phyloP scores from a whole-genome alignment of 306 rosid genomes.

The Sesbania bispinosa region DNA sequence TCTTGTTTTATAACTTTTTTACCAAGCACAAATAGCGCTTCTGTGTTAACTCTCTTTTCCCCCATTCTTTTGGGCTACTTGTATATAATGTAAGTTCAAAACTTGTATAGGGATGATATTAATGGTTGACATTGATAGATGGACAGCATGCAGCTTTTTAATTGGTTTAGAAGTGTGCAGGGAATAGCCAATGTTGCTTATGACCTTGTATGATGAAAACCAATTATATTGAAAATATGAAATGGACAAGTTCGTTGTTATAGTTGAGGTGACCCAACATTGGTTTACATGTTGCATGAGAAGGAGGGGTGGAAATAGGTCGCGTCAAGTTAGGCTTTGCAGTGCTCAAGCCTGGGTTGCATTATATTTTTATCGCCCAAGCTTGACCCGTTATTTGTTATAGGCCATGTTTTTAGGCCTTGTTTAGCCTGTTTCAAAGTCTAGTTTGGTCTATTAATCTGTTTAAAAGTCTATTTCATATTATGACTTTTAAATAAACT shows the following conservation, averaged over 20 bases:
- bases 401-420: no score
- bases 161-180: neutral
- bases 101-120: constrained; percentile 19
- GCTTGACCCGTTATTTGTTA: no score
- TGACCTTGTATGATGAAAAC: constrained; percentile 10
- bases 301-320: no score
- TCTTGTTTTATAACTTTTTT: neutral
- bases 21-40: neutral
- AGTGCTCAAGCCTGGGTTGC: no score
- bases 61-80: neutral
- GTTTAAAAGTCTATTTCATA: no score
- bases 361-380: no score
- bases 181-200: neutral
- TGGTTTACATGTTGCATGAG: neutral
- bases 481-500: no score
- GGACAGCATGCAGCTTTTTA: neutral
- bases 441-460: no score
- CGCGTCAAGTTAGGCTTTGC: no score
- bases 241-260: neutral
- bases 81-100: constrained; percentile 31
- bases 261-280: no score
- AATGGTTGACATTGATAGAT: neutral
- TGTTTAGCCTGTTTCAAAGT: no score
- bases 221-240: neutral
- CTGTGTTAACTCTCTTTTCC: neutral